Conservation (phyloP, 495 filamentous ascomycete species). For the Trichoderma orchidacearum region DNA sequence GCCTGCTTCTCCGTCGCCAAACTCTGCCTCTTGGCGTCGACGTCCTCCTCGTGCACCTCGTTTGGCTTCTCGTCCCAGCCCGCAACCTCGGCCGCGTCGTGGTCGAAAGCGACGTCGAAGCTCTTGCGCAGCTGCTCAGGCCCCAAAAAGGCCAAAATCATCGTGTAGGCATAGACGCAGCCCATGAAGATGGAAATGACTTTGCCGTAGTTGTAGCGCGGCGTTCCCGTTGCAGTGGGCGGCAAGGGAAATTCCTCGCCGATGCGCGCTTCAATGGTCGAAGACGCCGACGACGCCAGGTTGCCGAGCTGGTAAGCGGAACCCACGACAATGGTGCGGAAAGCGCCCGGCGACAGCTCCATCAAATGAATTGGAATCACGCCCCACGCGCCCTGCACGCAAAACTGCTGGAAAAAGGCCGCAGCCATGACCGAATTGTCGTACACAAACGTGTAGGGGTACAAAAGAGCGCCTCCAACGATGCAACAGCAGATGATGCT, state of each 20-base stretch:
- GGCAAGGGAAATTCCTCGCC: constrained; percentile 70
- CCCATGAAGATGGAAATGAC: constrained; percentile 93
- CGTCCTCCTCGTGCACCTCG: neutral
- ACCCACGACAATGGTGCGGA: constrained; percentile 75
- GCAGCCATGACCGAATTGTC: constrained; percentile 52
- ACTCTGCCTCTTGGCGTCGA: neutral
- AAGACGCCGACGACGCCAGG: constrained; percentile 63
- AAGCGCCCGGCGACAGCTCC: constrained; percentile 70
- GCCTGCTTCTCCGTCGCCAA: neutral
- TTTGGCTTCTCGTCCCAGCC: constrained; percentile 14
- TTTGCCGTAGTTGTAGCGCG: constrained; percentile 69
- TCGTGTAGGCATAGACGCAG: constrained; percentile 75
- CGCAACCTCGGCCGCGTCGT: constrained; percentile 45
- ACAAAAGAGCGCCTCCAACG: constrained; percentile 64
- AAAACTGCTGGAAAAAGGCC: constrained; percentile 89
- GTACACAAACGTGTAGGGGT: constrained; percentile 65
- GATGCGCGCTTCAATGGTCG: constrained; percentile 74
- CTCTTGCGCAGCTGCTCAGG: constrained; percentile 55
- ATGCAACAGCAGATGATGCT: constrained; percentile 66
- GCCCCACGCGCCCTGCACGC: constrained; percentile 78
- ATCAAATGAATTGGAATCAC: constrained; percentile 78
- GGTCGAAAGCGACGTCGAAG: constrained; percentile 54
- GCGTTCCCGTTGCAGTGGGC: constrained; percentile 18
- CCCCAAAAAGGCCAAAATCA: constrained; percentile 60
- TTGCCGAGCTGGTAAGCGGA: constrained; percentile 80